Evolutionary conservation across 2,329 filamentous ascomycete genomes (phyloP).

Genomic region (Nemania bipapillata): DNA sequence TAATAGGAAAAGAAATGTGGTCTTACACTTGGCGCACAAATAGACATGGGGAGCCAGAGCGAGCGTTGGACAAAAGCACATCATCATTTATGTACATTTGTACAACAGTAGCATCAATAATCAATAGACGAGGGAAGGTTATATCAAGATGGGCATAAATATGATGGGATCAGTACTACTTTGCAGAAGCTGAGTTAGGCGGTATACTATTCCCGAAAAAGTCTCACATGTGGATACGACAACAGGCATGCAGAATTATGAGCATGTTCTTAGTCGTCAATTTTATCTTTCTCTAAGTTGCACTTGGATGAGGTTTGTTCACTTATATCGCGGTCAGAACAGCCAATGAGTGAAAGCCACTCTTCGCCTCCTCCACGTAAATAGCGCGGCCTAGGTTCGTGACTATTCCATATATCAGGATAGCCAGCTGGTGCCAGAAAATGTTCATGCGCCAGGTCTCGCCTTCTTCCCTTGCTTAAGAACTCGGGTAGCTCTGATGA

Average conservation of each 20-base stretch:
- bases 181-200: slow-evolving; percentile 1
- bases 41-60: slow-evolving; percentile 31
- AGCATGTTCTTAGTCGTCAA: slow-evolving; percentile 21
- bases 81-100: slow-evolving; percentile 35
- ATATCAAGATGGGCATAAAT: slow-evolving; percentile 22
- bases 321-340: slow-evolving; percentile 4
- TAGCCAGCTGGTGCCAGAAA: not conserved
- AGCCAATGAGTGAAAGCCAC: slow-evolving; percentile 34
- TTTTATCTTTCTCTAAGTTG: slow-evolving; percentile 20
- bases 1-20: slow-evolving; percentile 13
- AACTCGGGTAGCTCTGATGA: slow-evolving; percentile 35
- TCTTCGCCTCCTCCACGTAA: slow-evolving; percentile 14
- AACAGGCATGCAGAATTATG: slow-evolving; percentile 12
- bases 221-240: not conserved
- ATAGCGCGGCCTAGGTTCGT: not conserved
- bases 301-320: slow-evolving; percentile 8
- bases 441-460: not conserved
- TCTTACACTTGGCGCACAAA: slow-evolving; percentile 21
- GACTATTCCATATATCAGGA: not conserved
- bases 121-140: slow-evolving; percentile 37
- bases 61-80: slow-evolving; percentile 26
- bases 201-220: not conserved
- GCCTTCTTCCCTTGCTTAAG: slow-evolving; percentile 30
- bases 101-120: slow-evolving; percentile 38
- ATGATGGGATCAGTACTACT: slow-evolving; percentile 10